Base-by-base conservation (phyloP, 192 early-diverging fungal genomes). In the Spizellomyces sp. region DNA sequence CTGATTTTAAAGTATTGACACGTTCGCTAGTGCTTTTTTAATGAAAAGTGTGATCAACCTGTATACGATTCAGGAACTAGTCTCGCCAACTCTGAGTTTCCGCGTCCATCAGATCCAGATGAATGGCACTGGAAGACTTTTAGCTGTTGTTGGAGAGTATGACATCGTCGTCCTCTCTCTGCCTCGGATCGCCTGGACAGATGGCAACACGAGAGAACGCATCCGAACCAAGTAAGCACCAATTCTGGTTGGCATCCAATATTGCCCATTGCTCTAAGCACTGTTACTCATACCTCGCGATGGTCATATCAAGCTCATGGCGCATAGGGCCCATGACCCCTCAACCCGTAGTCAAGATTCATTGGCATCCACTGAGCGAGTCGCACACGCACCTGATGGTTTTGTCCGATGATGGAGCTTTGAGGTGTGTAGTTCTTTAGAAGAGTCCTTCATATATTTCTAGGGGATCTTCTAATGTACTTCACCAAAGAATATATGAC, bases 311-410 rank as follows among this genome's bases (percentile, higher is more conserved):
- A 19, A 22, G n/a, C n/a, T 19, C 22, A 56, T n/a, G 5, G 54
- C 22, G 54, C 5, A 19, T 56, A n/a, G 54, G 54, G n/a, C 22
- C 22, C 54, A n/a, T 19, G 54, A 56, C 22, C 54, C 48, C 22
- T 27, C 44, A 52, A 0, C 44, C 19, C 42, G 27, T 80, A 14
- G 66, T 83, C 6, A 91, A 94, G 65, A 86, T 88, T 9, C 81
- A 81, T 41, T 95, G 94, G 94, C 94, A 94, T 58, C 89, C 91
- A 21, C 76, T 94, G 66, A 91, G 90, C 58, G 82, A 88, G 42
- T 80, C 63, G n/a, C 80, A 83, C 56, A 78, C 83, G 6, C 92
- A 95, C 65, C 67, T 95, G 56, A 64, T 90, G 12, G 87, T 93
- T 5, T 77, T 95, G 46, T 81, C 86, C 14, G 77, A 81, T 41